phyloP scores from a whole-genome alignment of 2,329 filamentous ascomycete genomes.

The Xylariomycetidae sp. region DNA sequence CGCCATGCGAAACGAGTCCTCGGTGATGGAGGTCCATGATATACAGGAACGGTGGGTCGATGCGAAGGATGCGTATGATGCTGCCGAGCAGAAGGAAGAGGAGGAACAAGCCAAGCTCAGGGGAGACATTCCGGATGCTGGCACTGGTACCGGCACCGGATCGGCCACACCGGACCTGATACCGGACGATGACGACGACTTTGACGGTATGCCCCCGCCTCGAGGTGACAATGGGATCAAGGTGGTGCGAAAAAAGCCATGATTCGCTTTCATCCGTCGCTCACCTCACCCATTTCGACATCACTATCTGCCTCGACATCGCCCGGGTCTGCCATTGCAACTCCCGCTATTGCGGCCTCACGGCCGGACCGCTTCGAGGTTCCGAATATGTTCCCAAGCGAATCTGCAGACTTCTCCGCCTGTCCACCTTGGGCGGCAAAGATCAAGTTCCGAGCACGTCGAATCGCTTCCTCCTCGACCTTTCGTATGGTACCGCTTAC shows the following conservation, averaged over 20 bases:
- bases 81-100: conserved; percentile 65
- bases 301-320: conserved; percentile 39
- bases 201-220: conserved; percentile 46
- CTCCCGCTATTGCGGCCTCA: conserved; percentile 16
- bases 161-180: conserved; percentile 28
- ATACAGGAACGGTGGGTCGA: conserved; percentile 97
- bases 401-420: conserved; percentile 18
- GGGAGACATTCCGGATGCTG: conserved; percentile 26
- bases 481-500: conserved; percentile 93
- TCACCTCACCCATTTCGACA: conserved; percentile 24
- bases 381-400: conserved; percentile 35
- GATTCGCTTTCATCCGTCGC: conserved; percentile 31
- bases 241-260: conserved; percentile 59
- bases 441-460: conserved; percentile 66
- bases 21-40: conserved; percentile 75
- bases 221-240: conserved; percentile 59
- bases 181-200: conserved; percentile 33
- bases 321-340: conserved; percentile 30
- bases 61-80: conserved; percentile 80
- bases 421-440: conserved; percentile 52
- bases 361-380: conserved; percentile 15
- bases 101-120: conserved; percentile 64
- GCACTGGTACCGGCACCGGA: conserved; percentile 27
- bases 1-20: conserved; percentile 73
- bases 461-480: conserved; percentile 82